phyloP scores from a whole-genome alignment of 2,329 filamentous ascomycete genomes.

The Beauveria asiatica region DNA sequence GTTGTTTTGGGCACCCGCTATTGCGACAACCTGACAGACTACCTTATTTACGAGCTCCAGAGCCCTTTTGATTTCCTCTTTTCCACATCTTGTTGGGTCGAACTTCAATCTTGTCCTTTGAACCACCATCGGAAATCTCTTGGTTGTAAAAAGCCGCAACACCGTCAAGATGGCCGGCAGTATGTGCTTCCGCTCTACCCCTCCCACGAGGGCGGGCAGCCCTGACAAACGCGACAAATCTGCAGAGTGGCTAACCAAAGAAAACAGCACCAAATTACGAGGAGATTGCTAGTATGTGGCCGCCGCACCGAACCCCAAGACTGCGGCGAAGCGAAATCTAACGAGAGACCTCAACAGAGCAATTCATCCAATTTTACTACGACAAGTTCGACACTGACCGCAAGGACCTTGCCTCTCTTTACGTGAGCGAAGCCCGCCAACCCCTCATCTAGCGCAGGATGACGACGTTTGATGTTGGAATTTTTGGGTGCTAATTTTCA shows the following conservation, averaged over 20 bases:
- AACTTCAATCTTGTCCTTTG: neutral
- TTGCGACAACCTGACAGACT: slow-evolving; percentile 10
- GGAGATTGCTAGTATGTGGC: slow-evolving; percentile 37
- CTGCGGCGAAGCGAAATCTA: neutral
- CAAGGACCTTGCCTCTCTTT: slow-evolving; percentile 57
- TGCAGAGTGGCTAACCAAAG: slow-evolving; percentile 15
- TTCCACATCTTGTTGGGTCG: slow-evolving; percentile 15
- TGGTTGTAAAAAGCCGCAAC: neutral
- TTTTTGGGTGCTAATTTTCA: neutral
- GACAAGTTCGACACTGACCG: slow-evolving; percentile 73
- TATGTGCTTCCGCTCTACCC: slow-evolving; percentile 16
- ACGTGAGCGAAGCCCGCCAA: slow-evolving; percentile 52
- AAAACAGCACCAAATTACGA: slow-evolving; percentile 30
- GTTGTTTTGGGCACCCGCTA: slow-evolving; percentile 11
- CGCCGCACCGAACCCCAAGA: neutral
- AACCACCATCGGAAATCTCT: neutral
- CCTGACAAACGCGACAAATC: slow-evolving; percentile 11
- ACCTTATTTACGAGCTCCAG: neutral
- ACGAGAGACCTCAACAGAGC: slow-evolving; percentile 42
- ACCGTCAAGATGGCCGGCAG: slow-evolving; percentile 25
- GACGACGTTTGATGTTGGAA: neutral
- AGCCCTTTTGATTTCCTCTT: neutral
- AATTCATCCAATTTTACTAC: slow-evolving; percentile 91
- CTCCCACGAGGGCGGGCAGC: slow-evolving; percentile 3
- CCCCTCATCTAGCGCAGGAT: slow-evolving; percentile 4